phyloP scores from a whole-genome alignment of 208 protist species.

The Herpetomonas tarakana region DNA sequence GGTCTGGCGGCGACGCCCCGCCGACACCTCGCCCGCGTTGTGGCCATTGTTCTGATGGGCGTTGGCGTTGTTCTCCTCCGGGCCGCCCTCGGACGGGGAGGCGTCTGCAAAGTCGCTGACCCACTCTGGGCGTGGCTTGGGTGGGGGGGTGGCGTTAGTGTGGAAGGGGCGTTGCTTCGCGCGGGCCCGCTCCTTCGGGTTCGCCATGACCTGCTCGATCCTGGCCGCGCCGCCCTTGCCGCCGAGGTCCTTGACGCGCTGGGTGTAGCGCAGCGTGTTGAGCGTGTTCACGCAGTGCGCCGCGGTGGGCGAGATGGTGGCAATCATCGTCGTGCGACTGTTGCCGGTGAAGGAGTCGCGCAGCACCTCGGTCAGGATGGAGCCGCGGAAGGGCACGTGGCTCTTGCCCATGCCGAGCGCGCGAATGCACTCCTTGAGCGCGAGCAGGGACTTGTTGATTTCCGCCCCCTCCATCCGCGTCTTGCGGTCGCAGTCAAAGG shows the following conservation, averaged over 20 bases:
- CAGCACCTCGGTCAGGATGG: constrained; percentile 97
- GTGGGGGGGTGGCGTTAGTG: constrained; percentile 17
- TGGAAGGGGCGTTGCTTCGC: constrained; percentile 37
- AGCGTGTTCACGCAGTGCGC: constrained; percentile 95
- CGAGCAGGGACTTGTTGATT: constrained; percentile 99
- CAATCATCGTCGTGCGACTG: constrained; percentile 96
- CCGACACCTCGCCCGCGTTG: constrained; percentile 9
- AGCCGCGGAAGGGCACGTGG: constrained; percentile 98
- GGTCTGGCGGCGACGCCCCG: constrained; percentile 13
- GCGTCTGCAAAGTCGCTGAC: constrained; percentile 60
- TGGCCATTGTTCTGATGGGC: not conserved
- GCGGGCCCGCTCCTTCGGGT: constrained; percentile 15
- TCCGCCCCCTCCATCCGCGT: constrained; percentile 97
- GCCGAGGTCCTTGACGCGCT: constrained; percentile 95
- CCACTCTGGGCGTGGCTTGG: constrained; percentile 69
- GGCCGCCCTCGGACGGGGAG: constrained; percentile 17
- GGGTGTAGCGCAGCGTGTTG: constrained; percentile 98
- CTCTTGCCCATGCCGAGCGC: constrained; percentile 93
- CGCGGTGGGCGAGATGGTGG: constrained; percentile 92
- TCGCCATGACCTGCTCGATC: constrained; percentile 43
- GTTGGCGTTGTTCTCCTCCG: constrained; percentile 13
- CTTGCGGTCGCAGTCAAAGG: constrained; percentile 91
- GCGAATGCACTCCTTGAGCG: constrained; percentile 98
- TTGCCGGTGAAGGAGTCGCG: constrained; percentile 97
- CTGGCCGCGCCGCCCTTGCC: constrained; percentile 31